A percentile compares a stretch with the other conserved stretches of the same genome.
phyloP scores from a whole-genome alignment of 2,329 filamentous ascomycete species.

The Fusarium siculi region DNA sequence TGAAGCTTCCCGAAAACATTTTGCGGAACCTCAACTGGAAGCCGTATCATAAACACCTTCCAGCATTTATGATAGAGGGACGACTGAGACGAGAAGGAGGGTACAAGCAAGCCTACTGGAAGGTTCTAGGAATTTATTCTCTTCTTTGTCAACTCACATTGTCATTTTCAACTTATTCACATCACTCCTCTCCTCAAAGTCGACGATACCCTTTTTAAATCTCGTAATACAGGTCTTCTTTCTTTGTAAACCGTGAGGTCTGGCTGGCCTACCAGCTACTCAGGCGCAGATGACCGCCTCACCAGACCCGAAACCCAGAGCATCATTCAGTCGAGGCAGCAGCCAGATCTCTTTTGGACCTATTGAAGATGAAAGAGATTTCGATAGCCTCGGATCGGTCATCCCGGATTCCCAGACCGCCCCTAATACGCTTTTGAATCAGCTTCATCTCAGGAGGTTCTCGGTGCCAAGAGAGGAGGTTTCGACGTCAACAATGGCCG shows the following conservation, averaged over 20 bases:
- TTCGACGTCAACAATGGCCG: conserved; percentile 35
- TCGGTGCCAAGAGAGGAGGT: conserved; percentile 30
- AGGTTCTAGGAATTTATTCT: not conserved
- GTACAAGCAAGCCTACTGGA: not conserved
- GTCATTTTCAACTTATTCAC: not conserved
- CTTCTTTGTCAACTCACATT: not conserved
- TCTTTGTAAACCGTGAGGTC: not conserved
- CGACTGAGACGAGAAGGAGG: not conserved
- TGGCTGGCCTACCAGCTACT: not conserved
- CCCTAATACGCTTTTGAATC: not conserved
- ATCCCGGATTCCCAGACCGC: conserved; percentile 24
- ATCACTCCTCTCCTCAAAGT: not conserved
- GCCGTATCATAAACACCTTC: not conserved
- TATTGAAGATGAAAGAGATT: conserved; percentile 17
- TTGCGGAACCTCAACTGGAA: not conserved
- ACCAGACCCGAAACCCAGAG: not conserved
- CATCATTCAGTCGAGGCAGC: not conserved
- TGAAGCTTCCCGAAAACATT: not conserved
- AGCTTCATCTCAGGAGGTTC: conserved; percentile 17
- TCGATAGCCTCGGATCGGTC: conserved; percentile 8
- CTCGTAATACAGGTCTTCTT: not conserved
- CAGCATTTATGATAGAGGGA: too few relatives aligned
- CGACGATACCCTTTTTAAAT: not conserved
- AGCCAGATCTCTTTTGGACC: conserved; percentile 13
- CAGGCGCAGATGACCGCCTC: conserved; percentile 9